Conservation (phyloP, 2,329 filamentous ascomycete species). For the Ophidiomyces ophidiicola region DNA sequence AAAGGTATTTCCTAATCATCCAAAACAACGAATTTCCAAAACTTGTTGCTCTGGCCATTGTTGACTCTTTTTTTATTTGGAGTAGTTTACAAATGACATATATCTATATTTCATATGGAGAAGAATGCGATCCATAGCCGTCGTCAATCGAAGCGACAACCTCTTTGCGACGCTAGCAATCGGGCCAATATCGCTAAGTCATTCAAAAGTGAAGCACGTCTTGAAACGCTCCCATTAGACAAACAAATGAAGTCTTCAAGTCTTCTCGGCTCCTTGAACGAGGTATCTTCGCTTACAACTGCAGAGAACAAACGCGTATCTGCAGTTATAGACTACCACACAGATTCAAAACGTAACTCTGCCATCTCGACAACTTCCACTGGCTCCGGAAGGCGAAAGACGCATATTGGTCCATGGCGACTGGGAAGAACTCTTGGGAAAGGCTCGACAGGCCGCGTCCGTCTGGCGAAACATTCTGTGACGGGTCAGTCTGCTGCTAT, state of each 20-base stretch:
- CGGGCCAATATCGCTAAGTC: conserved; percentile 33
- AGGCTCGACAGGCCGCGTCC: conserved; percentile 78
- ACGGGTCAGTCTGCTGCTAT: conserved; percentile 77
- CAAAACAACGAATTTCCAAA: no score
- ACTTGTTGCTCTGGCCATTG: background rate
- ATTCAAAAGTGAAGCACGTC: conserved; percentile 5
- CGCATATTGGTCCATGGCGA: conserved; percentile 86
- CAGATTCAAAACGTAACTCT: conserved; percentile 40
- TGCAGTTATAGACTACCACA: conserved; percentile 37
- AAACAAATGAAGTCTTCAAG: conserved; percentile 8
- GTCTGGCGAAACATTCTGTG: conserved; percentile 65
- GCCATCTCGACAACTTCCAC: conserved; percentile 46
- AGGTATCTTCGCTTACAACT: conserved; percentile 1
- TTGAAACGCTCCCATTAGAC: conserved; percentile 3
- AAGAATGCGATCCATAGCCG: background rate
- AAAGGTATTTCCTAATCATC: no score
- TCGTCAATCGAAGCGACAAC: conserved; percentile 22
- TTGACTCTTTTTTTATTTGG: background rate
- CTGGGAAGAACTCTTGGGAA: conserved; percentile 79
- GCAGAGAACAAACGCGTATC: conserved; percentile 40
- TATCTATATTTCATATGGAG: conserved; percentile 7
- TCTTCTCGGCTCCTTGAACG: background rate
- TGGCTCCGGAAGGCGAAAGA: conserved; percentile 47
- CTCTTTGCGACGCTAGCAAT: conserved; percentile 39
- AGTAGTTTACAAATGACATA: background rate